Base-by-base conservation (phyloP, 768 basidiomycete species). In the Tephrocybe sp. region DNA sequence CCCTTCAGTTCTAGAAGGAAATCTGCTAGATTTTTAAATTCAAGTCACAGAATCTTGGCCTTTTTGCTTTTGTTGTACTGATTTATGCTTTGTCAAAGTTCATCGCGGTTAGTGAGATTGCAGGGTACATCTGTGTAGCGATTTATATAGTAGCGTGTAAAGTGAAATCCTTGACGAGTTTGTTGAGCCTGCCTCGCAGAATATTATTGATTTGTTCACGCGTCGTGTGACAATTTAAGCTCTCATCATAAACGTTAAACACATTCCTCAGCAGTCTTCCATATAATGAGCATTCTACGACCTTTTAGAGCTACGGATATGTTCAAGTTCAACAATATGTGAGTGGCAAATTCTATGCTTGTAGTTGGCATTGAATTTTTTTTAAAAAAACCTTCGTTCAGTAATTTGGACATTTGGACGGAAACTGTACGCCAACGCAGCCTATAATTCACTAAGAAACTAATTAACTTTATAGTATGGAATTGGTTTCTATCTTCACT, bases 371-470 rank as follows among this genome's bases (percentile, higher is more conserved):
- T 16, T 35, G 16, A 45, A 38, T 42, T 52, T 20, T 23, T 49
- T 54, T 32, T 63, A 14, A 5, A 11, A 4, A 32, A 6, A 0
- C 5, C 51, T 49, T 40, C 6, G 45, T 43, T 1, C 67, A 93
- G 92, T 54, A 98, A 99, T 69, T 72, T 96, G 62, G 96, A 98
- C 67, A 75, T 94, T 39, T 98, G 92, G 92, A 98, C 97, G 39
- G 96, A 98, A 71, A 98, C 97, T 17, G 95, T 93, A 60, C 62
- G 85, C 71, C 20, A 6, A 30, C 11, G 47, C 12, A 40, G 52
- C 35, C 0, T 20, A 33, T 12, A 23, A 17, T 41, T 17, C 14
- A 12, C 19, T 10, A 31, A 16, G n/a, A 20, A 36, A 20, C 20
- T 39, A 53, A 14, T 31, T 20, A 26, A 43, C 16, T 40, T 1